Base-by-base conservation (phyloP, 163 green algal species). In the Picocystis sp. region DNA sequence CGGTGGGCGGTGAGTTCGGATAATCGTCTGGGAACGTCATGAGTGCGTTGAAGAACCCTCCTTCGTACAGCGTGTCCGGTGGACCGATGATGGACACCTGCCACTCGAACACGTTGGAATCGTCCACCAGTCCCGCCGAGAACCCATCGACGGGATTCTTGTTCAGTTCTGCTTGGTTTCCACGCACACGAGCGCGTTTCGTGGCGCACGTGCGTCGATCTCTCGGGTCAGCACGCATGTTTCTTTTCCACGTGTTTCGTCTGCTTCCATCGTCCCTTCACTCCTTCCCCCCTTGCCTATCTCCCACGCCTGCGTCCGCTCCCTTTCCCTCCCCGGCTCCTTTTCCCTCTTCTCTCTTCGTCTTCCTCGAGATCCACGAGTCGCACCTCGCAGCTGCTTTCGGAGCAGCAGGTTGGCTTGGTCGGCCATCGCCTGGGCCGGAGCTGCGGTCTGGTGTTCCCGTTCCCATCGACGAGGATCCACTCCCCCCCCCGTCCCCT, bases 91-190 rank as follows among this genome's bases (percentile, higher is more conserved):
- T 84, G n/a, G 85, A 97, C 23, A 99, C 75, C 43, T 83, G 65
- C 91, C 91, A 99, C 67, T 98, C 87, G 56, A 97, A 97, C 1
- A 99, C 57, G 65, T 97, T 95, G 51, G 64, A 84, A 53, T 99
- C 91, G 56, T 97, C 86, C 22, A 92, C 79, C 9, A 99, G 70
- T 0, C 91, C 91, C n/a, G 91, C 91, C 1, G 85, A 96, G 65
- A 99, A 99, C 33, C 92, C 92, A 13, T 99, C 91, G 21, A 99
- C 89, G 8, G 91, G 91, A 25, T 92, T 82, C 61, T 84, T 92
- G 1, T 73, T 91, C 13, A 99, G 72, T 42, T 99, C 91, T 99
- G 80, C 66, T 67, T 2, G n/a, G n/a, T n/a, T n/a, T n/a, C n/a
- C n/a, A n/a, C n/a, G n/a, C n/a, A n/a, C n/a, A n/a, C n/a, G n/a